Conservation (phyloP, 225 moss, liverwort and hornwort genomes). For the Marchantia paleacea region DNA sequence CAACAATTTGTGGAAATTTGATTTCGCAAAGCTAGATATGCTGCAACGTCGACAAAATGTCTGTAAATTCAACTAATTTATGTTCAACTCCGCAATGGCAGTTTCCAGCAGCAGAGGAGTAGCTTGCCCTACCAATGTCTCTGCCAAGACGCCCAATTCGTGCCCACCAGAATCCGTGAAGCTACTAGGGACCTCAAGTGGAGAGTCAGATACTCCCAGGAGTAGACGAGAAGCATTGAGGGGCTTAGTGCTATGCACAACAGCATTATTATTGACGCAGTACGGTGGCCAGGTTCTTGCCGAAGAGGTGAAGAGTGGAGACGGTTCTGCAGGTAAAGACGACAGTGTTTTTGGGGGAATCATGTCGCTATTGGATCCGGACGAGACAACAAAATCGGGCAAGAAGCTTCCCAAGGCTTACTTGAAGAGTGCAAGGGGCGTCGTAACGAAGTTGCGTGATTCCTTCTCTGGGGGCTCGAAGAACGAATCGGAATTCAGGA, state of each 20-base stretch:
- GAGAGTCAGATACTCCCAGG: conserved; percentile 1
- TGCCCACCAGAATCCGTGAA: conserved; percentile 16
- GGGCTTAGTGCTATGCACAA: neutral
- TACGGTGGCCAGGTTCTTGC: conserved; percentile 28
- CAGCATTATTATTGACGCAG: conserved; percentile 4
- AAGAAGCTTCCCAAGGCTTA: conserved; percentile 90
- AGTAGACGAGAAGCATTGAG: conserved; percentile 32
- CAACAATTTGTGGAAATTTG: neutral
- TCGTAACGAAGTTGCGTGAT: conserved; percentile 73
- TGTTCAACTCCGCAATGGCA: neutral
- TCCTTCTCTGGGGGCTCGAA: conserved; percentile 65
- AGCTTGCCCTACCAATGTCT: neutral
- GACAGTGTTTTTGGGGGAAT: conserved; percentile 44
- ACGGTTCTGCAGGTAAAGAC: conserved; percentile 12
- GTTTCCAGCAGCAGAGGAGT: neutral
- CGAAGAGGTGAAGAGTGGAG: conserved; percentile 9
- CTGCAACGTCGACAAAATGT: too few species aligned
- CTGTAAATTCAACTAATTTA: neutral
- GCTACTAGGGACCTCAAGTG: neutral
- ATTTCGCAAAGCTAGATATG: neutral
- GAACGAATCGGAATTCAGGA: conserved; percentile 67
- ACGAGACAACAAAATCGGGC: conserved; percentile 76
- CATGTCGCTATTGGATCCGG: conserved; percentile 71
- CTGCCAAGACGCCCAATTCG: conserved; percentile 20
- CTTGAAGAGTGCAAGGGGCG: conserved; percentile 79